Evolutionary conservation across 73 alveolate genomes (phyloP).

Genomic region (Paramecium pentaurelia): DNA sequence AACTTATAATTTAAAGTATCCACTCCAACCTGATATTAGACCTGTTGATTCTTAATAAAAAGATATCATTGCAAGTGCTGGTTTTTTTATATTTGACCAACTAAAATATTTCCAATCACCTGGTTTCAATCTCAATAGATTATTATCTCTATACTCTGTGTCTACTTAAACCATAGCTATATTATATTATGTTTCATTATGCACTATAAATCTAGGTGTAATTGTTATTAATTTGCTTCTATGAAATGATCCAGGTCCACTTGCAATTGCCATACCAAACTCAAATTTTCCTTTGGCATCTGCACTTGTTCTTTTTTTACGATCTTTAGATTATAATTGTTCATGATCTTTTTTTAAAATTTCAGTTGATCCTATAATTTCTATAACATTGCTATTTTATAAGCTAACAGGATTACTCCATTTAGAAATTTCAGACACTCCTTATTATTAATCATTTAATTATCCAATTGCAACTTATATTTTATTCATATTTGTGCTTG

Average conservation of each 20-base stretch:
- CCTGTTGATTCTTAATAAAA: conserved; percentile 30
- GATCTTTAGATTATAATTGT: background rate
- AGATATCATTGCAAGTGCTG: background rate
- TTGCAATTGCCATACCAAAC: conserved; percentile 48
- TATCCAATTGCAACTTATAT: conserved; percentile 25
- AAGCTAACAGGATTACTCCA: conserved; percentile 55
- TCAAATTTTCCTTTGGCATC: conserved; percentile 50
- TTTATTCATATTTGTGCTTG: conserved; percentile 25
- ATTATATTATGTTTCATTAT: conserved; percentile 38
- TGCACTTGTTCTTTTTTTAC: background rate
- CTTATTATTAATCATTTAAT: background rate
- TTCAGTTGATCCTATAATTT: conserved; percentile 28
- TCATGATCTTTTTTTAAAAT: background rate
- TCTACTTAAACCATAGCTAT: conserved; percentile 44
- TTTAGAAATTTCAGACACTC: background rate
- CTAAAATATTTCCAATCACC: conserved; percentile 43
- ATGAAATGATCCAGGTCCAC: conserved; percentile 59
- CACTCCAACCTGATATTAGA: conserved; percentile 48
- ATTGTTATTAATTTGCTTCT: conserved; percentile 49
- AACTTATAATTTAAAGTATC: background rate
- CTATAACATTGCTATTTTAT: conserved; percentile 32
- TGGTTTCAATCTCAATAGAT: conserved; percentile 20
- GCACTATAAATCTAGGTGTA: conserved; percentile 58
- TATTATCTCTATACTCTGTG: conserved; percentile 29
- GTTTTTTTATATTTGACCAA: conserved; percentile 3